phyloP scores from a whole-genome alignment of 2,329 filamentous ascomycete genomes.

The Pezizomycotina sp. region DNA sequence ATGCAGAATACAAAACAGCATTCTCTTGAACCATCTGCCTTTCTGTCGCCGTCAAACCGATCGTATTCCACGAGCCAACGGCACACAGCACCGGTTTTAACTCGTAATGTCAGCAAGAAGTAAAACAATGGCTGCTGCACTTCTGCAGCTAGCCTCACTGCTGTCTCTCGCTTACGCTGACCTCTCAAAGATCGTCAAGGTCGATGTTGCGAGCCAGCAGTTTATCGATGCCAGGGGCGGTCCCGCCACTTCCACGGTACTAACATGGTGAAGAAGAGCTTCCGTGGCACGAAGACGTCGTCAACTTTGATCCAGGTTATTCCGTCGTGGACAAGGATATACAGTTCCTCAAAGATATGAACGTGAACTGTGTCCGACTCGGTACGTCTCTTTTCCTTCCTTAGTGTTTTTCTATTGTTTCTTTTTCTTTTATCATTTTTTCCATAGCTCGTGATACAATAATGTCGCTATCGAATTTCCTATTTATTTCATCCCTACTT shows the following conservation, averaged over 20 bases:
- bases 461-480: no score
- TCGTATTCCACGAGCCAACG: no score
- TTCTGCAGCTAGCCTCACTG: slow-evolving; percentile 2
- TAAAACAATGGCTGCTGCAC: no score
- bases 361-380: slow-evolving; percentile 13
- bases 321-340: slow-evolving; percentile 18
- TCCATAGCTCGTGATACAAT: no score
- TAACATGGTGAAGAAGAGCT: slow-evolving; percentile 19
- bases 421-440: no score
- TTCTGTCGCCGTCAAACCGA: no score
- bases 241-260: slow-evolving; percentile 19
- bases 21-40: no score
- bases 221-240: slow-evolving; percentile 16
- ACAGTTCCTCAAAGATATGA: slow-evolving; percentile 14
- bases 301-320: slow-evolving; percentile 12
- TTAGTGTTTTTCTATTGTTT: no score
- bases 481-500: no score
- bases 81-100: no score
- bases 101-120: no score
- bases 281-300: slow-evolving; percentile 13
- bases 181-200: slow-evolving; percentile 13
- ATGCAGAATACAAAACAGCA: no score
- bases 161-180: slow-evolving; percentile 9
- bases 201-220: slow-evolving; percentile 17
- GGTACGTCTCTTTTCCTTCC: slow-evolving; percentile 2